A percentile compares a stretch with the other conserved stretches of the same genome.
phyloP scores from a whole-genome alignment of 495 filamentous ascomycete species.

The Aspergillus cavernicola region DNA sequence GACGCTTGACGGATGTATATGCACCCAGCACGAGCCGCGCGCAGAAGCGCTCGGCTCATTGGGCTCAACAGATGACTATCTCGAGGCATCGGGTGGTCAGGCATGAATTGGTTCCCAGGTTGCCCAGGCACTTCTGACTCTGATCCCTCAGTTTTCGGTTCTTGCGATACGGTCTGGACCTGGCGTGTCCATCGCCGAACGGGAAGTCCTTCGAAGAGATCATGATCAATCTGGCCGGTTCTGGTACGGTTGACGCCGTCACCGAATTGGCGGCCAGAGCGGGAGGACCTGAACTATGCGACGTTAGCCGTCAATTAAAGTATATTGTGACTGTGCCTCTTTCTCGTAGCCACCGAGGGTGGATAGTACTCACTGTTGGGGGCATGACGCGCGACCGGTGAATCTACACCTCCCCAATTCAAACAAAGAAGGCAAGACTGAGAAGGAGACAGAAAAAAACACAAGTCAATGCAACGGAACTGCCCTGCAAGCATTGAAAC shows the following conservation, averaged over 20 bases:
- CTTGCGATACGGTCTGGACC: slow-evolving; percentile 65
- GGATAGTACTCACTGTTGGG: slow-evolving; percentile 38
- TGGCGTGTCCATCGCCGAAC: slow-evolving; percentile 86
- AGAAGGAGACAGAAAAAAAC: background rate
- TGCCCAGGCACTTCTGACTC: slow-evolving; percentile 52
- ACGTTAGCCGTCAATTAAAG: background rate
- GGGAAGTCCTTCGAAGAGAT: slow-evolving; percentile 92
- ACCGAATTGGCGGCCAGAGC: slow-evolving; percentile 41
- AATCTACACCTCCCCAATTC: slow-evolving; percentile 4
- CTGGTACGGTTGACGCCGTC: slow-evolving; percentile 65
- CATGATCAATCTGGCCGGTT: slow-evolving; percentile 81
- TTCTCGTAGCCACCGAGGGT: slow-evolving; percentile 1
- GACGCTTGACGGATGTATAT: slow-evolving; percentile 52
- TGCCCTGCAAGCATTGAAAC: no score
- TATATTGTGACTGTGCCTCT: background rate
- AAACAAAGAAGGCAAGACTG: background rate
- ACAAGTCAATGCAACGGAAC: no score
- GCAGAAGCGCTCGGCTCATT: slow-evolving; percentile 78
- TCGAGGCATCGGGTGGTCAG: slow-evolving; percentile 73
- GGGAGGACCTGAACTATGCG: slow-evolving; percentile 44
- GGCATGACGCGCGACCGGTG: slow-evolving; percentile 29
- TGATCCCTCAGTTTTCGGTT: slow-evolving; percentile 51
- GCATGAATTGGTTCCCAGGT: slow-evolving; percentile 43
- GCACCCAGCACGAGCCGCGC: slow-evolving; percentile 71
- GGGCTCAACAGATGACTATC: slow-evolving; percentile 77